Percentiles rank a stretch among this genome's conserved stretches.
Conservation (phyloP, 768 basidiomycete genomes). For the Hygrophorus russula region DNA sequence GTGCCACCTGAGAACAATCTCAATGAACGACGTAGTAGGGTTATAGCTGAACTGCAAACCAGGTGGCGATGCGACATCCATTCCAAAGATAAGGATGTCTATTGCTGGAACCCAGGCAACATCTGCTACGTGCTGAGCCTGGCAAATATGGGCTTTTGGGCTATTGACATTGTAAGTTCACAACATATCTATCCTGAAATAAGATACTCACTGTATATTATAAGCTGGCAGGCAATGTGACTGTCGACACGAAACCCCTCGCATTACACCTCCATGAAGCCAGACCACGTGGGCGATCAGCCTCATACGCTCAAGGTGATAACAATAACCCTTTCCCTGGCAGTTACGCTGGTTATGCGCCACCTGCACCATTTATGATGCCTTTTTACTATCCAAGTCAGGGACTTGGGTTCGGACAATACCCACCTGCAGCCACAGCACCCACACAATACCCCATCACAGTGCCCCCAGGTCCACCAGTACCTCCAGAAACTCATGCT, state of each 20-base stretch:
- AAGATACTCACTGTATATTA: not conserved
- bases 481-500: not conserved
- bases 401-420: not conserved
- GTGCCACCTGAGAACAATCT: not conserved
- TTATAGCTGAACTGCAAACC: not conserved
- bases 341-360: not conserved
- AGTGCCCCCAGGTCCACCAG: too few relatives aligned
- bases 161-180: not conserved
- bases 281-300: not conserved
- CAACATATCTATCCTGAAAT: not conserved
- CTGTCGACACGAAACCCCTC: not conserved
- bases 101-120: not conserved
- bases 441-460: too few relatives aligned
- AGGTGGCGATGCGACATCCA: conserved; percentile 1
- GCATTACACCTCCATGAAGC: not conserved
- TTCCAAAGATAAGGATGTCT: conserved; percentile 2
- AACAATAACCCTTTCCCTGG: not conserved
- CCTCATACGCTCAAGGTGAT: not conserved
- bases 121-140: not conserved
- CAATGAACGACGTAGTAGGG: not conserved
- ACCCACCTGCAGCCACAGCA: not conserved
- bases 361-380: not conserved
- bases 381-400: not conserved
- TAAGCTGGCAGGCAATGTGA: not conserved
- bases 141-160: not conserved